Conservation (phyloP, 1,284 basidiomycete species). For the Thelephora terrestris region DNA sequence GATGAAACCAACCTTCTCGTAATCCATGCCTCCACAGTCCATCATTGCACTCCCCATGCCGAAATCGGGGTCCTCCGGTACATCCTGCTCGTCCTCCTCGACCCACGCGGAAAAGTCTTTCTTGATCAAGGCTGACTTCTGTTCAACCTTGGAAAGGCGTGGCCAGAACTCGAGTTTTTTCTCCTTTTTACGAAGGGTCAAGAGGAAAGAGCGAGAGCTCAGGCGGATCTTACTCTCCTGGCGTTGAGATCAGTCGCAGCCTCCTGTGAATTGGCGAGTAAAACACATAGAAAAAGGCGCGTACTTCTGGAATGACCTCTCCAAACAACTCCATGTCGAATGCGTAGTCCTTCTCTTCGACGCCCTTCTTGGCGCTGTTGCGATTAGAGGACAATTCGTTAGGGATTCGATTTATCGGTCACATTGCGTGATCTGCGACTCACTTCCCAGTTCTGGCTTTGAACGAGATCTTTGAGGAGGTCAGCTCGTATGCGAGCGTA, state of each 20-base stretch:
- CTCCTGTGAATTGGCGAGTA: not conserved
- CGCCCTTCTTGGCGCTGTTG: conserved; percentile 36
- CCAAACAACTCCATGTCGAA: conserved; percentile 68
- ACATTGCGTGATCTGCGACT: conserved; percentile 19
- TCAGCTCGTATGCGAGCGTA: conserved; percentile 55
- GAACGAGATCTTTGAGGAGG: conserved; percentile 56
- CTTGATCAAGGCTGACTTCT: conserved; percentile 73
- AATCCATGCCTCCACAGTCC: conserved; percentile 24
- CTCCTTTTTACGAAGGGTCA: conserved; percentile 76
- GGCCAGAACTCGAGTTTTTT: conserved; percentile 77
- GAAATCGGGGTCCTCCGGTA: conserved; percentile 26
- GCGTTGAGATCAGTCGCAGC: not conserved
- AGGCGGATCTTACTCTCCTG: conserved; percentile 59
- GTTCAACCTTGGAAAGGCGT: conserved; percentile 79
- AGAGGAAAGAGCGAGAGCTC: conserved; percentile 54
- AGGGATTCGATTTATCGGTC: conserved; percentile 7
- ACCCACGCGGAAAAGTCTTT: conserved; percentile 92
- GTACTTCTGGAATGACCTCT: conserved; percentile 67
- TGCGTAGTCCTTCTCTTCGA: conserved; percentile 54
- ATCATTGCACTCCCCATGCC: conserved; percentile 32
- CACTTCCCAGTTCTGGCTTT: conserved; percentile 65
- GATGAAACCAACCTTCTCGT: conserved; percentile 17
- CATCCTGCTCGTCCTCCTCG: conserved; percentile 92
- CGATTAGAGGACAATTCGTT: conserved; percentile 6
- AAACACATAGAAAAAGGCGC: conserved; percentile 9